Conservation (phyloP, 2,329 filamentous ascomycete genomes). For the Dendrostoma leiphaemia region DNA sequence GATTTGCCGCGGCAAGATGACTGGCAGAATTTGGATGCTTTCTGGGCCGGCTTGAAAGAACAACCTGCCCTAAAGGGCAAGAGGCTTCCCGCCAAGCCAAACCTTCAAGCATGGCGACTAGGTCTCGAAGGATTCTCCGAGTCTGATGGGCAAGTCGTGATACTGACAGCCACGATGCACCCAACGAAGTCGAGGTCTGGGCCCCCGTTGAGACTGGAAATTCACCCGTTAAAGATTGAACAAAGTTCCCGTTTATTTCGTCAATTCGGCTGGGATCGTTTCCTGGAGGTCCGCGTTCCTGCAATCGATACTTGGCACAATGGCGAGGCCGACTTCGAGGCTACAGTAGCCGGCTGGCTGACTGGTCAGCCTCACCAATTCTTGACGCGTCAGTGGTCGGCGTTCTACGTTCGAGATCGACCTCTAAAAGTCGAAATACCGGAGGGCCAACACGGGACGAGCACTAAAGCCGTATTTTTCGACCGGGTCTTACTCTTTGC, state of each 20-base stretch:
- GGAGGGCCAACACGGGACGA: conserved; percentile 28
- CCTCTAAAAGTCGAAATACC: conserved; percentile 36
- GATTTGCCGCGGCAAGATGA: conserved; percentile 35
- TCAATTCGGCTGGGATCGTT: conserved; percentile 57
- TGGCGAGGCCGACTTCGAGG: conserved; percentile 28
- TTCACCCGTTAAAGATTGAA: conserved; percentile 49
- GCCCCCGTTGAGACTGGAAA: conserved; percentile 43
- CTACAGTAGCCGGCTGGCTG: conserved; percentile 41
- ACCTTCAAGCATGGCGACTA: conserved; percentile 43
- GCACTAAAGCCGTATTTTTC: conserved; percentile 30
- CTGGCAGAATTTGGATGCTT: conserved; percentile 41
- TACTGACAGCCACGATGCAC: conserved; percentile 14
- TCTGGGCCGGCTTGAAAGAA: conserved; percentile 31
- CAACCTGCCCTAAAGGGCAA: conserved; percentile 38
- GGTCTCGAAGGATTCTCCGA: conserved; percentile 28
- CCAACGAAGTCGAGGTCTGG: conserved; percentile 24
- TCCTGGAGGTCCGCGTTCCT: conserved; percentile 55
- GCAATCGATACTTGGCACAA: conserved; percentile 30
- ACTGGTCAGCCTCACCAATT: conserved; percentile 38
- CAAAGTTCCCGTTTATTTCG: conserved; percentile 51
- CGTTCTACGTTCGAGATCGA: conserved; percentile 42
- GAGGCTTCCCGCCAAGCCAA: conserved; percentile 45
- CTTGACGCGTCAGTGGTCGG: conserved; percentile 44
- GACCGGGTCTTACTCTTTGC: conserved; percentile 55
- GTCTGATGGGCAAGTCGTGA: conserved; percentile 8